phyloP scores from a whole-genome alignment of 345 rosid genomes.

The rapeseed (Brassica napus) region Da-Ae NC_063437.1:11000501-11001000 shows the following conservation, averaged over 20 bases:
- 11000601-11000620: constrained; percentile 85
- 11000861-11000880: constrained; percentile 61
- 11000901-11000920: constrained; percentile 71
- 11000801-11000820: constrained; percentile 51
- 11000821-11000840: constrained; percentile 70
- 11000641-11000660: constrained; percentile 88
- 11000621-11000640: constrained; percentile 78
- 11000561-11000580: constrained; percentile 67
- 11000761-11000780: constrained; percentile 49
- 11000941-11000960: constrained; percentile 72
- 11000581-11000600: constrained; percentile 55
- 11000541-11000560: constrained; percentile 57
- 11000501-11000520: constrained; percentile 54
- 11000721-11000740: constrained; percentile 86
- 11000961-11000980: constrained; percentile 68
- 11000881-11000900: constrained; percentile 54
- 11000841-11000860: constrained; percentile 66
- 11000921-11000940: constrained; percentile 70
- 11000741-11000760: constrained; percentile 87
- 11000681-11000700: constrained; percentile 73
- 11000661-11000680: constrained; percentile 75
- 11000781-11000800: constrained; percentile 59
- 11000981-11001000: constrained; percentile 55
- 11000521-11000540: constrained; percentile 36
- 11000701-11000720: constrained; percentile 80